Conservation (phyloP, 2,329 filamentous ascomycete genomes). For the Fusarium keratoplasticum region DNA sequence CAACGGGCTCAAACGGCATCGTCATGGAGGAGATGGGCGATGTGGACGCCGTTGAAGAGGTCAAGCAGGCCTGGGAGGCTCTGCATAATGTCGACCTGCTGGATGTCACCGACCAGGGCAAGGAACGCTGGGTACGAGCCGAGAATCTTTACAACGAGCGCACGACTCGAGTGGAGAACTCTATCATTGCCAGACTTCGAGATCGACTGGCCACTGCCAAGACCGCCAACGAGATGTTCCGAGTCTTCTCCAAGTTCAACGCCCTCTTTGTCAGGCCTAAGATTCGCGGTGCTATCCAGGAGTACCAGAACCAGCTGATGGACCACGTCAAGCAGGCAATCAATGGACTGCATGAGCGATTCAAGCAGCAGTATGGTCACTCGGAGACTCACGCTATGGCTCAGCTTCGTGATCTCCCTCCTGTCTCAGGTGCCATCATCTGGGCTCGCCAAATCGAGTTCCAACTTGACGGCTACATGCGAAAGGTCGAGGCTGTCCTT, state of each 20-base stretch:
- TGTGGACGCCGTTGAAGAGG: slow-evolving; percentile 96
- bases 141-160: slow-evolving; percentile 98
- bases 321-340: slow-evolving; percentile 99
- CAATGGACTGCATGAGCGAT: slow-evolving; percentile 90
- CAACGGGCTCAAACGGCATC: slow-evolving; percentile 68
- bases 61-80: slow-evolving; percentile 92
- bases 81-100: slow-evolving; percentile 95
- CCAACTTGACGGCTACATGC: slow-evolving; percentile 96
- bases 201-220: slow-evolving; percentile 95
- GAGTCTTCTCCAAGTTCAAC: slow-evolving; percentile 99
- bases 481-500: slow-evolving; percentile 97
- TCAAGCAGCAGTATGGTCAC: slow-evolving; percentile 98
- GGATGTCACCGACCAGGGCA: slow-evolving; percentile 90
- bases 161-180: slow-evolving; percentile 97
- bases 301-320: slow-evolving; percentile 98
- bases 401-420: slow-evolving; percentile 92
- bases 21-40: slow-evolving; percentile 96
- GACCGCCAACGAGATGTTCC: slow-evolving; percentile 99
- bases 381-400: slow-evolving; percentile 99
- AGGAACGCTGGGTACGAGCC: slow-evolving; percentile 90
- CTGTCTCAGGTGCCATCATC: slow-evolving; percentile 96
- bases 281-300: slow-evolving; percentile 95
- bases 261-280: slow-evolving; percentile 98
- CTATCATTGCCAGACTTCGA: slow-evolving; percentile 93
- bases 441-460: slow-evolving; percentile 98